Base-by-base conservation (phyloP, 768 basidiomycete genomes). In the Mycena galopus region DNA sequence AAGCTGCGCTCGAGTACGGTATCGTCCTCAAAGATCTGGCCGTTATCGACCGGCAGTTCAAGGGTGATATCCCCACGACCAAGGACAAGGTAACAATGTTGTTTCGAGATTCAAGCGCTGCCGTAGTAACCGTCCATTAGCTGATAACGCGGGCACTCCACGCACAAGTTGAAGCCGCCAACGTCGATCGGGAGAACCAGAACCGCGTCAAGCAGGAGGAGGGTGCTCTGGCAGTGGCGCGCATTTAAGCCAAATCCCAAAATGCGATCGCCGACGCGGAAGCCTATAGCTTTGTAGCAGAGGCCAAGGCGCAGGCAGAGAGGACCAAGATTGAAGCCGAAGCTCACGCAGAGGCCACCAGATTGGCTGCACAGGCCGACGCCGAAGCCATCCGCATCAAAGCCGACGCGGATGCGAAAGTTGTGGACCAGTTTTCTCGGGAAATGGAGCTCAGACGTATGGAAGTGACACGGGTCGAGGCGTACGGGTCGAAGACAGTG, bases 151-250 rank as follows among this genome's bases (percentile, higher is more conserved):
- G 94, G 75, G 94, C 93, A 25, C 84, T 96, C 42, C 93, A 96
- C 79, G 93, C 94, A 12, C 94, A 96, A 80, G 94, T 96, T 32
- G 94, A 96, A 80, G 94, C 94, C 55, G 94, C 94, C 30, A 95
- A 95, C 72, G 60, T 61, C 29, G 53, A 61, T 51, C 23, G 61
- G 42, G 55, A 63, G 42, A 96, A 96, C 78, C 92, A 91, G 82
- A 96, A 95, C 82, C 92, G 92, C 79, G 91, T 95, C 77, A 95
- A 95, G 82, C 92, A 93, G 76, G 93, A 95, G 79, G 90, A 96
- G 81, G 94, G 94, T 75, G 86, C 91, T 19, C 86, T 95, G 59
- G 84, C 91, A 12, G 94, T 95, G 14, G 91, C 94, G 21, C 89
- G 88, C 53, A 94, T 95, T 83, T 93, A 91, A 77, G 93, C 92